Evolutionary conservation across 768 basidiomycete genomes (phyloP).

Genomic region (Mycena indigotica): DNA sequence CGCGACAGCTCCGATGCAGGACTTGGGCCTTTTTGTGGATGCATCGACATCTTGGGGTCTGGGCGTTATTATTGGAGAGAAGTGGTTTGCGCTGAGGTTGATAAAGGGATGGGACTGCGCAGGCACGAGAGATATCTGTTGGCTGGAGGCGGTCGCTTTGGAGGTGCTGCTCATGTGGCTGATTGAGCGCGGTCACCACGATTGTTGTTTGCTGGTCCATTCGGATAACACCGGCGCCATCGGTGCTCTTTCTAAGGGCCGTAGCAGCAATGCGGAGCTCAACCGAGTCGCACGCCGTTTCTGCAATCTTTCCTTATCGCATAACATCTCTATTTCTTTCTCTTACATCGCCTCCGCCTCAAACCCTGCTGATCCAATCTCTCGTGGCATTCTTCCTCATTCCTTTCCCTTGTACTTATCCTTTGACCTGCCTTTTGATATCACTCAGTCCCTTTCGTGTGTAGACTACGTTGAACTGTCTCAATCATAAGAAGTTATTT

Average conservation of each 20-base stretch:
- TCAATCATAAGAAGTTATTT: not conserved
- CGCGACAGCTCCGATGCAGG: not conserved
- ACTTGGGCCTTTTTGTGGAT: conserved; percentile 35
- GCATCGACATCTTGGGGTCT: conserved; percentile 44
- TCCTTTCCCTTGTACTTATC: not conserved
- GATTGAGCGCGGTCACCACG: not conserved
- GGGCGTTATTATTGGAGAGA: conserved; percentile 30
- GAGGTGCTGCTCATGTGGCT: conserved; percentile 19
- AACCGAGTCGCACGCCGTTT: not conserved
- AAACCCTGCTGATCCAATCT: not conserved
- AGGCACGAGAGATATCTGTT: conserved; percentile 24
- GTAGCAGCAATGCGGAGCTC: not conserved
- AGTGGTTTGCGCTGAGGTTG: conserved; percentile 35
- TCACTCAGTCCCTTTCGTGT: not conserved
- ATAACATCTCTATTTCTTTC: not conserved
- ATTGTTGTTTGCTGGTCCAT: not conserved
- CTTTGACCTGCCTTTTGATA: not conserved
- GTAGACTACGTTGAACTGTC: not conserved
- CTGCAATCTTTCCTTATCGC: not conserved
- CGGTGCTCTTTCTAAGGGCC: not conserved
- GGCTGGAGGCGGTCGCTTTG: conserved; percentile 27
- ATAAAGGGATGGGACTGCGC: conserved; percentile 15
- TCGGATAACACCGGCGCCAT: conserved; percentile 6
- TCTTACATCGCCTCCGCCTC: not conserved
- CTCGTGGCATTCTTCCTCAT: not conserved